Percentiles rank a stretch among this genome's conserved stretches.
Evolutionary conservation across 768 basidiomycete species (phyloP).

Genomic region (Arthromyces matolae): DNA sequence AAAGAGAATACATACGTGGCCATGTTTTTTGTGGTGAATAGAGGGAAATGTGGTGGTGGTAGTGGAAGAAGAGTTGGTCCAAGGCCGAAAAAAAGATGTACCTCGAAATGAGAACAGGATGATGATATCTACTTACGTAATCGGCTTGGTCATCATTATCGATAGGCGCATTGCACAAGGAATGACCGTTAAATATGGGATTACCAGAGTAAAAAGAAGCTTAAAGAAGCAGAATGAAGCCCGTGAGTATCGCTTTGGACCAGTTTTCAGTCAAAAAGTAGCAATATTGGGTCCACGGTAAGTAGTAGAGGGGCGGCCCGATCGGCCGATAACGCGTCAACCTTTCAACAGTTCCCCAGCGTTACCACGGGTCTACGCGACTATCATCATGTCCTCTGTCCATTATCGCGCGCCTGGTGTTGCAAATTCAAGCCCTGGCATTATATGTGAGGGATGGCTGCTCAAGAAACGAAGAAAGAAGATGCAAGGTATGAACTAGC

Average conservation of each 20-base stretch:
- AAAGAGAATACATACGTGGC: slow-evolving; percentile 26
- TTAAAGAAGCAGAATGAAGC: too few relatives aligned
- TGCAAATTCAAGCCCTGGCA: slow-evolving; percentile 9
- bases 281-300: too few relatives aligned
- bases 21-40: slow-evolving; percentile 42
- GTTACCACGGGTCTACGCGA: background rate
- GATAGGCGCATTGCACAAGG: slow-evolving; percentile 8
- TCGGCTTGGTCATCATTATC: slow-evolving; percentile 26
- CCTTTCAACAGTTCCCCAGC: background rate
- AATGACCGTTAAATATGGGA: too few relatives aligned
- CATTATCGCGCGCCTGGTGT: background rate
- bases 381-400: slow-evolving; percentile 4
- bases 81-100: slow-evolving; percentile 24
- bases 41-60: slow-evolving; percentile 36
- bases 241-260: too few relatives aligned
- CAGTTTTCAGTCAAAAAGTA: background rate
- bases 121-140: slow-evolving; percentile 19
- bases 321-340: background rate
- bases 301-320: too few relatives aligned
- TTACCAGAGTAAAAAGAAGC: too few relatives aligned
- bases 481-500: slow-evolving; percentile 64
- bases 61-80: slow-evolving; percentile 31
- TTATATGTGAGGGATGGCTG: slow-evolving; percentile 71
- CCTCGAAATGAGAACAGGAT: slow-evolving; percentile 22
- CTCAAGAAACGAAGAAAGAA: slow-evolving; percentile 85